A percentile compares a stretch with the other conserved stretches of the same genome.
Evolutionary conservation across 257 asterid species (phyloP).

Genomic region (Solanum okadae): DNA sequence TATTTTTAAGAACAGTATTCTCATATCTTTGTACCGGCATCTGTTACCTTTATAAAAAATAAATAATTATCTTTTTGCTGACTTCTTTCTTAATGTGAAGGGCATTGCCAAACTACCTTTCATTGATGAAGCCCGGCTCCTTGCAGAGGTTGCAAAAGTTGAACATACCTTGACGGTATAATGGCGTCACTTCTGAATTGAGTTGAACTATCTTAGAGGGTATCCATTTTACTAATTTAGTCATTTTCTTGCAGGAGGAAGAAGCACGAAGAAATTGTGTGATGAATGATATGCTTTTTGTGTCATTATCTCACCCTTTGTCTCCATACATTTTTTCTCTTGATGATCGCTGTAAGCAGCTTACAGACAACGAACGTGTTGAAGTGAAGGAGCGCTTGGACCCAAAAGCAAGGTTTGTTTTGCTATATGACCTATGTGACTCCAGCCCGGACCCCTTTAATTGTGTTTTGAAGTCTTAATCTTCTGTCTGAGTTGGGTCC

Average conservation of each 20-base stretch:
- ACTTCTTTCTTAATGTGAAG: constrained; percentile 23
- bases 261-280: constrained; percentile 82
- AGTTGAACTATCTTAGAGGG: neutral
- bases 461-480: neutral
- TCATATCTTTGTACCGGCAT: neutral
- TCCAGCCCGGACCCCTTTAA: neutral
- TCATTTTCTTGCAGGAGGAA: constrained; percentile 56
- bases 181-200: neutral
- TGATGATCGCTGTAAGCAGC: constrained; percentile 78
- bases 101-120: constrained; percentile 95
- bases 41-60: neutral
- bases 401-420: constrained; percentile 82
- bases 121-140: constrained; percentile 86
- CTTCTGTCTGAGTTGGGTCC: neutral
- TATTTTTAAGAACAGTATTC: neutral
- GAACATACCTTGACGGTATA: constrained; percentile 88
- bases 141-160: constrained; percentile 75
- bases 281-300: constrained; percentile 84
- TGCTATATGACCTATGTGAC: constrained; percentile 1
- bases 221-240: neutral
- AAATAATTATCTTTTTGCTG: neutral
- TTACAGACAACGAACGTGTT: constrained; percentile 41
- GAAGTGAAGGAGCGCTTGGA: constrained; percentile 58
- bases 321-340: constrained; percentile 91
- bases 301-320: constrained; percentile 72